These are phyloP conservation scores for Flaveria ramosissima DNA, from an alignment of 129 eudicot genomes.

Conservation along the genomic window DNA sequence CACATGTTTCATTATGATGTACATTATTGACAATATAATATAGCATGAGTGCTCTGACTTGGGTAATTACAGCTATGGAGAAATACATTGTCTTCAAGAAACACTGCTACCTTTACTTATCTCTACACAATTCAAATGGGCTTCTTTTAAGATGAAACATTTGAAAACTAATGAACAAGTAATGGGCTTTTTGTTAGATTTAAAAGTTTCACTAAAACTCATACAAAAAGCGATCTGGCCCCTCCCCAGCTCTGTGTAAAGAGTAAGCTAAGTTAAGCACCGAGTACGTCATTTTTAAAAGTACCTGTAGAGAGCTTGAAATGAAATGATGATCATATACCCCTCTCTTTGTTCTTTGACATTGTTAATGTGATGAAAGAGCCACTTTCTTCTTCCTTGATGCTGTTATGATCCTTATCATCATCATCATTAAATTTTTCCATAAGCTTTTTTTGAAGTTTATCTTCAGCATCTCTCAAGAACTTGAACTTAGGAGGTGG, in stretches of 20 bases:
- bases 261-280: too few species aligned
- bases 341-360: conserved; percentile 23
- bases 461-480: conserved; percentile 89
- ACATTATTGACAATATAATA: neutral
- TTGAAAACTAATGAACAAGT: conserved; percentile 17
- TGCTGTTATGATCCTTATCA: conserved; percentile 6
- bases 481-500: conserved; percentile 86
- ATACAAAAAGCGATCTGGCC: neutral
- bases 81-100: neutral
- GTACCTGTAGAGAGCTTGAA: conserved; percentile 4
- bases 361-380: conserved; percentile 24
- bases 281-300: too few species aligned
- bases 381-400: conserved; percentile 33
- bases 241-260: too few species aligned
- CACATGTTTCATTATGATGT: conserved; percentile 22
- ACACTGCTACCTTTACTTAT: neutral
- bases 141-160: conserved; percentile 23
- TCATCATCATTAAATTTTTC: conserved; percentile 33
- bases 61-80: too few species aligned
- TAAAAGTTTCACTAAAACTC: conserved; percentile 25
- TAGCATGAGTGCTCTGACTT: too few species aligned
- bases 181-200: conserved; percentile 31
- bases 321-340: conserved; percentile 4
- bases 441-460: conserved; percentile 50
- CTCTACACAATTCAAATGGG: conserved; percentile 12